Evolutionary conservation across 2,329 filamentous ascomycete species (phyloP).

Genomic region (Ophiostoma sp.): DNA sequence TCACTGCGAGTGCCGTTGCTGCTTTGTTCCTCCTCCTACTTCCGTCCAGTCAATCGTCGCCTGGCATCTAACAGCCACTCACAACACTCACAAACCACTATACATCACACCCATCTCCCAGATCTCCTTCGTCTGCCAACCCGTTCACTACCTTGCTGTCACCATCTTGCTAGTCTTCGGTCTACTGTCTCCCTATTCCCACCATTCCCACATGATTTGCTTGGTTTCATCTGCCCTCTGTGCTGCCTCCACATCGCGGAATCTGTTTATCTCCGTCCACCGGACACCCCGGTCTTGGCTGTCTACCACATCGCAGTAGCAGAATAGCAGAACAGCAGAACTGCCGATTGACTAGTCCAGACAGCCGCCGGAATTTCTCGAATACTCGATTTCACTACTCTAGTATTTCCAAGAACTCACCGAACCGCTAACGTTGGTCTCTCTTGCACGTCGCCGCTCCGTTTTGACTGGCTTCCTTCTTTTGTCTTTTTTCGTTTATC

Average conservation of each 20-base stretch:
- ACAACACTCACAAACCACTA: too few species aligned
- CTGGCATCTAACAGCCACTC: too few species aligned
- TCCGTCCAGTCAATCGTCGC: too few species aligned
- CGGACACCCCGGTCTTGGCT: constrained; percentile 11
- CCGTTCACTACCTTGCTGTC: too few species aligned
- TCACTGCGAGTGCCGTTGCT: not conserved
- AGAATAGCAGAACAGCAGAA: not conserved
- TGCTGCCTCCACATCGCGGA: constrained; percentile 12
- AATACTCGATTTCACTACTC: not conserved
- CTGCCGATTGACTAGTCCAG: not conserved
- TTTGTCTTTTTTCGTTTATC: too few species aligned
- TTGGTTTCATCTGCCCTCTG: not conserved
- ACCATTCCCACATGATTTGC: not conserved
- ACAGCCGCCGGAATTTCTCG: not conserved
- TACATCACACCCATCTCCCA: not conserved
- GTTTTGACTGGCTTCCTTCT: too few species aligned
- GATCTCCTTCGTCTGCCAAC: too few species aligned
- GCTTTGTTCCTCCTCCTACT: not conserved
- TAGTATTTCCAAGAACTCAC: not conserved
- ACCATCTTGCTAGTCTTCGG: too few species aligned
- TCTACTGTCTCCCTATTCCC: too few species aligned
- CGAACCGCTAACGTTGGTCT: constrained; percentile 1
- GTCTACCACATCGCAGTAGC: not conserved
- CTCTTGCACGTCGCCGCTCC: not conserved
- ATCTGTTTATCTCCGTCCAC: constrained; percentile 20